A percentile compares a stretch with the other conserved stretches of the same genome.
Conservation (phyloP, 768 basidiomycete genomes). For the Termitomyces bulborhizus region DNA sequence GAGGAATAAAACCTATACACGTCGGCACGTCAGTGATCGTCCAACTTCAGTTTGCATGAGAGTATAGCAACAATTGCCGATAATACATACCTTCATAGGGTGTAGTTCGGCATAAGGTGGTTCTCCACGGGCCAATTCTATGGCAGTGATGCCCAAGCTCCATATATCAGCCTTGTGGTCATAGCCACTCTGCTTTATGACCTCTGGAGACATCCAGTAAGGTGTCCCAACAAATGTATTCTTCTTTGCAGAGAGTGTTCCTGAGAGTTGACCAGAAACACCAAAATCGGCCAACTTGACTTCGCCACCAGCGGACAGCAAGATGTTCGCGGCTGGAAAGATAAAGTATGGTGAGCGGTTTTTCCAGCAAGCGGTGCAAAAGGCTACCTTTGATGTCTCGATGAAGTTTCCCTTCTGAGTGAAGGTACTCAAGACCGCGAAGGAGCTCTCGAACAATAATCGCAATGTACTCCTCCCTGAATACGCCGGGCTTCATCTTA, state of each 20-base stretch:
- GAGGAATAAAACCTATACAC: conserved; percentile 81
- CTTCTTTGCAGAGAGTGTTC: conserved; percentile 90
- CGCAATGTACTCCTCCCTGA: conserved; percentile 97
- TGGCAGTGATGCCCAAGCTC: conserved; percentile 96
- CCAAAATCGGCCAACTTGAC: conserved; percentile 99
- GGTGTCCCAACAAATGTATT: conserved; percentile 98
- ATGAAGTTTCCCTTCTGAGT: conserved; percentile 93
- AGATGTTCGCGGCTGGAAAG: conserved; percentile 80
- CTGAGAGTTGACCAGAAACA: conserved; percentile 94
- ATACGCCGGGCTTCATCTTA: conserved; percentile 98
- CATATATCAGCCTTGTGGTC: conserved; percentile 99
- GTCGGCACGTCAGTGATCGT: not conserved
- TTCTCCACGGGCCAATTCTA: conserved; percentile 95
- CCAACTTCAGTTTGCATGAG: not conserved
- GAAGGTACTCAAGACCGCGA: conserved; percentile 90
- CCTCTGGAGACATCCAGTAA: conserved; percentile 99
- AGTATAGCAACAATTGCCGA: not conserved
- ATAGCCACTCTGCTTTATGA: conserved; percentile 99
- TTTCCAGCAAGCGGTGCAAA: not conserved
- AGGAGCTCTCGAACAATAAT: conserved; percentile 93
- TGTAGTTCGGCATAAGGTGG: conserved; percentile 98
- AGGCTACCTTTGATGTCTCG: conserved; percentile 94
- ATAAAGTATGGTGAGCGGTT: conserved; percentile 2
- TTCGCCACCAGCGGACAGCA: conserved; percentile 86
- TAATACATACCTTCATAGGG: conserved; percentile 85